Percentiles rank a stretch among this genome's conserved stretches.
Evolutionary conservation across 495 filamentous ascomycete species (phyloP).

Genomic region (Amniculicola lignicola): DNA sequence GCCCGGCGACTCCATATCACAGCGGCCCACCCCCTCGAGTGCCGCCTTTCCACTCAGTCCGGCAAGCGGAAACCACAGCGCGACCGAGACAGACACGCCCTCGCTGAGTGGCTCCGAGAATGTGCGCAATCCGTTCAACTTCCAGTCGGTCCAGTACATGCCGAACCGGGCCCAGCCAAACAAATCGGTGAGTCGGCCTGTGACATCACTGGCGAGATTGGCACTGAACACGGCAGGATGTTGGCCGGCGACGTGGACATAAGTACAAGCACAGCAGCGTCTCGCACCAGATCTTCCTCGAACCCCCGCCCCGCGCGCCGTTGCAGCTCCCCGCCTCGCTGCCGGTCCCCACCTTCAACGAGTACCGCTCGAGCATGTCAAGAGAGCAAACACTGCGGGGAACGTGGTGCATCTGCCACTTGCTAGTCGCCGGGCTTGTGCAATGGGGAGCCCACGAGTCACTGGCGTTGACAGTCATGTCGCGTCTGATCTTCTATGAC

Average conservation of each 20-base stretch:
- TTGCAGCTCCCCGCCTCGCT: constrained; percentile 88
- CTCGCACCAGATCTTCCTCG: constrained; percentile 93
- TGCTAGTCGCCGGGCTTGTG: constrained; percentile 73
- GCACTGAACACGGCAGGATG: constrained; percentile 43
- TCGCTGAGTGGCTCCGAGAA: constrained; percentile 45
- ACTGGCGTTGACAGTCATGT: constrained; percentile 88
- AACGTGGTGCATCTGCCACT: constrained; percentile 88
- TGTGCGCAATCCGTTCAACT: constrained; percentile 77
- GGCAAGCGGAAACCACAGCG: constrained; percentile 25
- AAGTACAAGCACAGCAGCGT: constrained; percentile 98
- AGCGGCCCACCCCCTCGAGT: constrained; percentile 27
- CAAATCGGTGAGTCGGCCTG: constrained; percentile 66
- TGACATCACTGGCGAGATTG: background rate
- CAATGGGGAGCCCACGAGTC: constrained; percentile 81
- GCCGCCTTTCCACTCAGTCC: constrained; percentile 28
- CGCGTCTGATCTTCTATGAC: constrained; percentile 91
- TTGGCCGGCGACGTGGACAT: constrained; percentile 91
- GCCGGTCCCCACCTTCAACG: constrained; percentile 84
- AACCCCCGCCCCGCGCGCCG: constrained; percentile 84
- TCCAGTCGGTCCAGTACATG: constrained; percentile 64
- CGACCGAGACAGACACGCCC: constrained; percentile 39
- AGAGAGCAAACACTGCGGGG: constrained; percentile 76
- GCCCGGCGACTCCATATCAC: constrained; percentile 27
- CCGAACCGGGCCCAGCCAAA: constrained; percentile 68
- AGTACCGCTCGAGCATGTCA: constrained; percentile 82